Percentiles rank a stretch among this genome's conserved stretches.
These are phyloP conservation scores for Silene noctiflora DNA, from an alignment of 179 eudicot species.

Conservation along the genomic window DNA sequence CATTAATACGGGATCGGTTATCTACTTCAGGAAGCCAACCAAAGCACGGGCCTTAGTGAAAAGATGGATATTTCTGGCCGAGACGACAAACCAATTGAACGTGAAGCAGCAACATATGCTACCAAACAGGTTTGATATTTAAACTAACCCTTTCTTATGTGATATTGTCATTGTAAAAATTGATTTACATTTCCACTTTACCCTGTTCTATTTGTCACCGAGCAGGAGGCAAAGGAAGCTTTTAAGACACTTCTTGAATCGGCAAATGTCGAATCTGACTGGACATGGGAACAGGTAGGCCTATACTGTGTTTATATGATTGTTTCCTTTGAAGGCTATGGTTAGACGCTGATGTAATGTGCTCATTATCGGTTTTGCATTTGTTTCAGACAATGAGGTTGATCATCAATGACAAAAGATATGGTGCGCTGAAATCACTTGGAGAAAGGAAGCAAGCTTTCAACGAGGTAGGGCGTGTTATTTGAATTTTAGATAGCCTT, in stretches of 20 bases:
- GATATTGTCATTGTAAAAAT: background rate
- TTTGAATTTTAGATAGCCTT: background rate
- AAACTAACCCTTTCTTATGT: background rate
- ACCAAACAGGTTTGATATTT: conserved; percentile 57
- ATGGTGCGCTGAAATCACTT: conserved; percentile 79
- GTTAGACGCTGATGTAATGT: conserved; percentile 2
- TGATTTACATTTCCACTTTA: background rate
- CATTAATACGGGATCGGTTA: conserved; percentile 14
- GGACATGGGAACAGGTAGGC: conserved; percentile 94
- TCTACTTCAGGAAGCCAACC: conserved; percentile 51
- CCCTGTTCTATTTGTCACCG: background rate
- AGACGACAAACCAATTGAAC: conserved; percentile 55
- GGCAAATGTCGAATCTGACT: conserved; percentile 79
- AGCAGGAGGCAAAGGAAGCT: conserved; percentile 85
- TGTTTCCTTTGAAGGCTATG: conserved; percentile 3
- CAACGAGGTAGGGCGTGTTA: conserved; percentile 55
- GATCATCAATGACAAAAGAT: conserved; percentile 84
- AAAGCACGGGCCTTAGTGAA: conserved; percentile 34
- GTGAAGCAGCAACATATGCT: conserved; percentile 55
- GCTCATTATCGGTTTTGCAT: conserved; percentile 18
- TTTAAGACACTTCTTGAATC: conserved; percentile 79
- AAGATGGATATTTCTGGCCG: conserved; percentile 33
- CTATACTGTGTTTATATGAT: background rate
- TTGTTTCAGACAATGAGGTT: conserved; percentile 72
- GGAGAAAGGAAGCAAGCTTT: conserved; percentile 91